phyloP scores from a whole-genome alignment of 768 basidiomycete genomes.

The Tricholomella constricta region DNA sequence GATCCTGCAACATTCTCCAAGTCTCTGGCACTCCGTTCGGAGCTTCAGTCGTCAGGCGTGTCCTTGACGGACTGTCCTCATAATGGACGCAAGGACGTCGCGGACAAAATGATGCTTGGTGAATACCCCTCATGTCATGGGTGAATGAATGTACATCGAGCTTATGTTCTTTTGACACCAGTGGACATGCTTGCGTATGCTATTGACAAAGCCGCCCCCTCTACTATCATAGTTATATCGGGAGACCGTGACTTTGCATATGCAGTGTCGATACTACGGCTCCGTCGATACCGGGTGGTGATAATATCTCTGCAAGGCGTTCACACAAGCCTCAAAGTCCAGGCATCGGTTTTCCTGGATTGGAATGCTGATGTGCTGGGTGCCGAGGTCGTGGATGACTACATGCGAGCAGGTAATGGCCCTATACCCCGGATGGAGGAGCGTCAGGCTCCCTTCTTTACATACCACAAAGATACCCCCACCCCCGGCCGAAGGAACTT shows the following conservation, averaged over 20 bases:
- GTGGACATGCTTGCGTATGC: constrained; percentile 71
- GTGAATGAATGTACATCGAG: background rate
- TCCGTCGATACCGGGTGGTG: constrained; percentile 54
- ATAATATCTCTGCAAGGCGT: constrained; percentile 45
- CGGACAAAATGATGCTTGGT: constrained; percentile 54
- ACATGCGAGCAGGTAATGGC: background rate
- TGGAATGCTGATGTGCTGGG: constrained; percentile 46
- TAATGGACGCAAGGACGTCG: constrained; percentile 40
- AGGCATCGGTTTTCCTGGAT: constrained; percentile 55
- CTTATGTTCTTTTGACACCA: constrained; percentile 23
- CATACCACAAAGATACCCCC: background rate
- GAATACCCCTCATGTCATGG: constrained; percentile 24
- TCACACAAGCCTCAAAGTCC: constrained; percentile 50
- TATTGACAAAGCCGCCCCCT: constrained; percentile 56
- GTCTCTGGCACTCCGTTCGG: constrained; percentile 40
- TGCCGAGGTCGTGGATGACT: constrained; percentile 17
- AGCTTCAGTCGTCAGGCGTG: constrained; percentile 51
- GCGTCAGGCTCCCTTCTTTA: background rate
- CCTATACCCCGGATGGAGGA: background rate
- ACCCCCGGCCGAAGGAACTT: background rate
- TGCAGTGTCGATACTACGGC: constrained; percentile 56
- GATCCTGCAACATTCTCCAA: constrained; percentile 32
- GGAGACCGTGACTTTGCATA: constrained; percentile 71
- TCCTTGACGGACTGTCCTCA: constrained; percentile 41
- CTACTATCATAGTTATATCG: constrained; percentile 63